Percentiles rank a stretch among this genome's conserved stretches.
These are phyloP conservation scores for Globisporangium emineosum DNA, from an alignment of 352 stramenopile genomes.

Conservation along the genomic window DNA sequence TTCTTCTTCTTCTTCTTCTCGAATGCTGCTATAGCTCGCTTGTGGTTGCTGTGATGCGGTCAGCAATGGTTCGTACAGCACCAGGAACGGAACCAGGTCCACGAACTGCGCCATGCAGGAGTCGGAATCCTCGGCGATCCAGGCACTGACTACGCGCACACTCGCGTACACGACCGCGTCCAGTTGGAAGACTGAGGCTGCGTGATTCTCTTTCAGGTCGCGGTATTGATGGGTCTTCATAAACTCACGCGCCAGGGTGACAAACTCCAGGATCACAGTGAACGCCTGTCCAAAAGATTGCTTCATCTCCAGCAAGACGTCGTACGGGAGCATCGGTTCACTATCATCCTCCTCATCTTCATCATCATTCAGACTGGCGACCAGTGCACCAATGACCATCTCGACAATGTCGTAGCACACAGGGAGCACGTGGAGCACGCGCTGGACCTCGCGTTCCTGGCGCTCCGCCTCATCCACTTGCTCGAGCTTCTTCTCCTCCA, in stretches of 20 bases:
- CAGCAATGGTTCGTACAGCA: constrained; percentile 47
- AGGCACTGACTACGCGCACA: constrained; percentile 70
- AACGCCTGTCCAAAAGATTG: constrained; percentile 67
- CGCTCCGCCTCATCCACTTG: constrained; percentile 40
- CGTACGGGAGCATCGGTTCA: constrained; percentile 51
- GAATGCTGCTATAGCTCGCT: not conserved
- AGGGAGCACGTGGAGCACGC: constrained; percentile 55
- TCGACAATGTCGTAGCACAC: constrained; percentile 81
- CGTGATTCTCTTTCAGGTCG: constrained; percentile 35
- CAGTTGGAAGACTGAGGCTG: constrained; percentile 41
- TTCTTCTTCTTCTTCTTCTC: constrained; percentile 20
- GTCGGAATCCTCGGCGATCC: constrained; percentile 84
- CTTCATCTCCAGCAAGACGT: constrained; percentile 75
- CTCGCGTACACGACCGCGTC: constrained; percentile 78
- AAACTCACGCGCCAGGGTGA: constrained; percentile 66
- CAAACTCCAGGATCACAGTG: constrained; percentile 62
- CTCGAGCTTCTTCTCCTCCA: constrained; percentile 56
- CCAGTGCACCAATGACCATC: constrained; percentile 60
- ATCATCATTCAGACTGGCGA: constrained; percentile 31
- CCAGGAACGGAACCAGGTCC: constrained; percentile 73
- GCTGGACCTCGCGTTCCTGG: constrained; percentile 48
- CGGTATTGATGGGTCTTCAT: constrained; percentile 70
- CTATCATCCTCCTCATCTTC: constrained; percentile 19
- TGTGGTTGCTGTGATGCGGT: not conserved
- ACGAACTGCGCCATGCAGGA: constrained; percentile 63